A percentile compares a stretch with the other conserved stretches of the same genome.
These are phyloP conservation scores for Niebla homalea DNA, from an alignment of 495 filamentous ascomycete genomes.

Conservation along the genomic window DNA sequence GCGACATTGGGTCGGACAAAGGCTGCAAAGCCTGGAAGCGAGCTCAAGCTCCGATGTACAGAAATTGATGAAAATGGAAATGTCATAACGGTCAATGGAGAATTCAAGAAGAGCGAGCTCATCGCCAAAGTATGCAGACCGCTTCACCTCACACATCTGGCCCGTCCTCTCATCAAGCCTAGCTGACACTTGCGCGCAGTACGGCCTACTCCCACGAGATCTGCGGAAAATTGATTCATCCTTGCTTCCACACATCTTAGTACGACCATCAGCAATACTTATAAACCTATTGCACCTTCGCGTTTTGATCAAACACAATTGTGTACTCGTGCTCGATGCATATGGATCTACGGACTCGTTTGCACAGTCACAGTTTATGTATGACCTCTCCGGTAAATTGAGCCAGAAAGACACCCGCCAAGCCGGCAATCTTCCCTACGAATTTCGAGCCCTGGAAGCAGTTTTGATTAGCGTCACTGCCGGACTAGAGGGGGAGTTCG, in stretches of 20 bases:
- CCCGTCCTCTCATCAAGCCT: not conserved
- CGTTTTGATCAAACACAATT: conserved; percentile 85
- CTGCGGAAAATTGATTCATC: conserved; percentile 97
- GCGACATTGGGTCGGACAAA: conserved; percentile 45
- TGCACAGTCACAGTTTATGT: conserved; percentile 92
- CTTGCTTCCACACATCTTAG: conserved; percentile 88
- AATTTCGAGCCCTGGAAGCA: conserved; percentile 46
- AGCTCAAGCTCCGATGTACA: conserved; percentile 76
- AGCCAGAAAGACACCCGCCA: conserved; percentile 37
- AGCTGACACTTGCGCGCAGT: conserved; percentile 40
- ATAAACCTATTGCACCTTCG: conserved; percentile 90
- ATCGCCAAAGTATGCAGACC: conserved; percentile 68
- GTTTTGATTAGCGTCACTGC: conserved; percentile 55
- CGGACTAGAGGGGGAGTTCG: conserved; percentile 84
- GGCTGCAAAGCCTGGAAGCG: conserved; percentile 59
- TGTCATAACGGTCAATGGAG: conserved; percentile 85
- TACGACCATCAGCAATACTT: conserved; percentile 85
- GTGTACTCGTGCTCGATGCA: conserved; percentile 87
- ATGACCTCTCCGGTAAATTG: conserved; percentile 62
- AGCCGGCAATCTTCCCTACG: conserved; percentile 45
- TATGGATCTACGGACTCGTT: conserved; percentile 93
- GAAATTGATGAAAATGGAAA: conserved; percentile 91
- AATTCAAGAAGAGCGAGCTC: conserved; percentile 92
- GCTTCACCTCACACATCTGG: not conserved
- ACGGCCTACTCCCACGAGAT: conserved; percentile 89